Percentiles rank a stretch among this genome's conserved stretches.
phyloP scores from a whole-genome alignment of 2,329 filamentous ascomycete genomes.

The Cadophora malorum region DNA sequence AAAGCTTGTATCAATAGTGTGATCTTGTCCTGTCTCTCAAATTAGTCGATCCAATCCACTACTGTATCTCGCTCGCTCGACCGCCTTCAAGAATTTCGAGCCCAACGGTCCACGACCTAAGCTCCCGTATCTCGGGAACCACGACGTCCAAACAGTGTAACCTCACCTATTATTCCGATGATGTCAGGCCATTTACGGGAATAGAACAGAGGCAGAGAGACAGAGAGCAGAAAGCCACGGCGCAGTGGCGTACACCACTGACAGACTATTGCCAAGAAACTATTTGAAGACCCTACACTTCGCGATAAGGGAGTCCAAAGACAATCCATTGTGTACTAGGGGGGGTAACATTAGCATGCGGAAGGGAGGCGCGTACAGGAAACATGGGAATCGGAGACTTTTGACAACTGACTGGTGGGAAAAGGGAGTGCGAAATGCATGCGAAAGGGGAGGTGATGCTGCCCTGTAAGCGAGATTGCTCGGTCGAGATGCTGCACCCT shows the following conservation, averaged over 20 bases:
- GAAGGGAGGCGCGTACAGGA: not conserved
- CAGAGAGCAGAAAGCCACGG: not conserved
- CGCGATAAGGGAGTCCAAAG: constrained; percentile 1
- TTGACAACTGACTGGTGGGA: constrained; percentile 8
- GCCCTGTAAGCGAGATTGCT: not conserved
- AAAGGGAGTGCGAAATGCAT: constrained; percentile 7
- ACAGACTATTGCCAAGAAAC: constrained; percentile 8
- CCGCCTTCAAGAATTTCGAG: not conserved
- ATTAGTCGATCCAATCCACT: not conserved
- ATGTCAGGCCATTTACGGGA: constrained; percentile 5
- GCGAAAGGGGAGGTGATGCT: not conserved
- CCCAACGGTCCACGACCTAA: constrained; percentile 10
- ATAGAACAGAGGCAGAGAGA: not conserved
- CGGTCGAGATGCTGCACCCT: not conserved
- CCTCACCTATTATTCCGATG: not conserved
- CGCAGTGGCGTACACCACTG: not conserved
- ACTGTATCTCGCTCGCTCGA: not conserved
- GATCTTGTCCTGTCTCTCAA: not conserved
- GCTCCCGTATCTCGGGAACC: constrained; percentile 7
- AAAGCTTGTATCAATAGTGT: constrained; percentile 6
- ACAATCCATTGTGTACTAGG: not conserved
- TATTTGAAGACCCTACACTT: not conserved
- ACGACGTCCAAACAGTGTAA: constrained; percentile 1
- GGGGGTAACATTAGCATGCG: not conserved
- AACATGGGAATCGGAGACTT: not conserved